Base-by-base conservation (phyloP, 495 filamentous ascomycete species). In the Penicillium lagena region DNA sequence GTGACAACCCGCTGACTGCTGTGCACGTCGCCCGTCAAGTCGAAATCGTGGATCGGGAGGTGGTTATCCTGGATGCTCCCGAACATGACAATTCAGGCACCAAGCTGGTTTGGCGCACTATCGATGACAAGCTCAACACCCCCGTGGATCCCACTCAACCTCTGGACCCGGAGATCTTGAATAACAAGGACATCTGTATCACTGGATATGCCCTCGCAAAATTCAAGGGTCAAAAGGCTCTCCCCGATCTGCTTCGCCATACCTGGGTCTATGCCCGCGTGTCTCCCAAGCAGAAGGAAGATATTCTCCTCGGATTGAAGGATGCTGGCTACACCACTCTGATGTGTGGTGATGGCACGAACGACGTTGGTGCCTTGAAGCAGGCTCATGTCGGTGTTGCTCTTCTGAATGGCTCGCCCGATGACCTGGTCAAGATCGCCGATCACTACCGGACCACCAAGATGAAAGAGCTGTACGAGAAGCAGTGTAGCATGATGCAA, bases 401-500 rank as follows among this genome's bases (percentile, higher is more conserved):
- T 10, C 82, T 99, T 31, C 78, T 99, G 46, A 99, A 99, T 61
- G 93, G 93, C 29, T 91, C 93, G 2, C 83, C 82, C 57, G 85
- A 96, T 2, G 93, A 96, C 60, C 75, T 99, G 33, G 83, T 83
- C 37, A 85, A 82, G 56, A 99, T 99, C 50, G 82, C 85, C 11
- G 91, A 97, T 50, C 89, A 99, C 64, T 86, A 86, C 52, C 82
- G 93, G 37, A 90, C 83, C 49, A 94, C 86, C 31, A 95, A 90
- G 75, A 94, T 99, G 84, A 97, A 96, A 74, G 90, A 96, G 50
- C 77, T 99, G 35, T 99, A 99, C 55, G 89, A 99, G 70, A 96
- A 97, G 72, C 93, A 99, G 62, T 76, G 83, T 37, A 64, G 76
- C 32, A 77, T 99, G 67, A 96, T 97, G 86, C 77, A 83, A 48